Evolutionary conservation across 2,329 filamentous ascomycete species (phyloP).

Genomic region (Nemania sp.): DNA sequence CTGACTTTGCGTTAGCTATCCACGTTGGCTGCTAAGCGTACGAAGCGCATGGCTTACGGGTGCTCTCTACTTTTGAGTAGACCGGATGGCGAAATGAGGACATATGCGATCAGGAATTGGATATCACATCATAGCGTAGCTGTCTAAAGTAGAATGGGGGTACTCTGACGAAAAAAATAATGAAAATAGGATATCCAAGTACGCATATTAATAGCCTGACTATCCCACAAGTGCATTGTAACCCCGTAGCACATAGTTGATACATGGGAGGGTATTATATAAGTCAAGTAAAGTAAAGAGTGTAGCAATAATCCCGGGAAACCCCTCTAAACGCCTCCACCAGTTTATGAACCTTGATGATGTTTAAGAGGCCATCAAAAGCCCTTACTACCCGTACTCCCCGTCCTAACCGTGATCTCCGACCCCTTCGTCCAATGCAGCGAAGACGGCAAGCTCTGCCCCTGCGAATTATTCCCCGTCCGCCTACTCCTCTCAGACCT

Average conservation of each 20-base stretch:
- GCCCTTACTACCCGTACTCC: not conserved
- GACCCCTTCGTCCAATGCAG: conserved; percentile 15
- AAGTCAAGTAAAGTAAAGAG: too few species aligned
- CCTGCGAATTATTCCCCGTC: conserved; percentile 1
- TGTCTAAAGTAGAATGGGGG: not conserved
- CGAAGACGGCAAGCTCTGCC: conserved; percentile 2
- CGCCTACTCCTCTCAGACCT: conserved; percentile 14
- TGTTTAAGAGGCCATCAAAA: too few species aligned
- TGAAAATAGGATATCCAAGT: not conserved
- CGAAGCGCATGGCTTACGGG: not conserved
- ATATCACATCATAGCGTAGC: conserved; percentile 10
- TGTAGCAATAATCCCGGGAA: too few species aligned
- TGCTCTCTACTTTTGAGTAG: not conserved
- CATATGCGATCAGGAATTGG: conserved; percentile 5
- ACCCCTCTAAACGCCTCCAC: not conserved
- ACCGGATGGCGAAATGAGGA: conserved; percentile 4
- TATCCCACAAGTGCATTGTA: not conserved
- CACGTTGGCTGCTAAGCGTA: conserved; percentile 44
- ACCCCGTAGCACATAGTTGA: too few species aligned
- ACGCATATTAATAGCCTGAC: too few species aligned
- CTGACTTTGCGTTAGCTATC: conserved; percentile 36
- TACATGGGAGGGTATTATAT: too few species aligned
- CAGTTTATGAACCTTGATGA: too few species aligned
- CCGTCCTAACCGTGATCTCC: not conserved
- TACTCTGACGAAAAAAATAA: not conserved